A percentile compares a stretch with the other conserved stretches of the same genome.
Evolutionary conservation across 805 yeast species (phyloP).

Genomic region (Ogataea sp.): DNA sequence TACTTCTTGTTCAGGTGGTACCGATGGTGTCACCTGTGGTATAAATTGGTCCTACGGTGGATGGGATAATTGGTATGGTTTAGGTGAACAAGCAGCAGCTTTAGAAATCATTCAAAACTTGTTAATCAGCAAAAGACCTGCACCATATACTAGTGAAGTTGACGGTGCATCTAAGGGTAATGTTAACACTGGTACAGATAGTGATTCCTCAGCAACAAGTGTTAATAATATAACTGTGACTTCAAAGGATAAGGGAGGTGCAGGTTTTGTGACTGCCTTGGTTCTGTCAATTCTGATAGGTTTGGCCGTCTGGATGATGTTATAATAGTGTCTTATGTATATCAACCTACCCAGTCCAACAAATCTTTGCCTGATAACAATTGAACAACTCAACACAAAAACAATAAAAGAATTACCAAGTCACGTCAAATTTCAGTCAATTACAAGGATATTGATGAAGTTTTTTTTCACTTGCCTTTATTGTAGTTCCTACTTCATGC

Average conservation of each 20-base stretch:
- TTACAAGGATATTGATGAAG: no score
- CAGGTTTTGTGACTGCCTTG: conserved; percentile 78
- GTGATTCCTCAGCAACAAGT: conserved; percentile 38
- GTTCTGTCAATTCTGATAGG: conserved; percentile 53
- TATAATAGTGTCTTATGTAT: no score
- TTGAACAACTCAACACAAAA: no score
- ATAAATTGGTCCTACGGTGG: conserved; percentile 51
- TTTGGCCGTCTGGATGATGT: conserved; percentile 70
- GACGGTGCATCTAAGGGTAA: conserved; percentile 71
- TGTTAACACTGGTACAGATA: conserved; percentile 42
- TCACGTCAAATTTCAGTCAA: no score
- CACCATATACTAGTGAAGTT: conserved; percentile 52
- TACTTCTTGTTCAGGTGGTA: conserved; percentile 72
- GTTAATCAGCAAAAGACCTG: conserved; percentile 29
- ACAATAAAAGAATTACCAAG: no score
- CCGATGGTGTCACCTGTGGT: conserved; percentile 84
- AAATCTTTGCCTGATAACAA: no score
- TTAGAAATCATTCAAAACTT: conserved; percentile 52
- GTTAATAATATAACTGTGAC: conserved; percentile 40
- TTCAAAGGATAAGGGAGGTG: conserved; percentile 75
- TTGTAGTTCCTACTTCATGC: no score
- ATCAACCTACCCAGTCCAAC: no score
- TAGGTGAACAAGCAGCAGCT: conserved; percentile 82
- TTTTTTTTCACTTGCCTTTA: no score
- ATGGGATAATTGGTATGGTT: conserved; percentile 66